phyloP scores from a whole-genome alignment of 208 protist species.

The Naegleria gruberi region DNA sequence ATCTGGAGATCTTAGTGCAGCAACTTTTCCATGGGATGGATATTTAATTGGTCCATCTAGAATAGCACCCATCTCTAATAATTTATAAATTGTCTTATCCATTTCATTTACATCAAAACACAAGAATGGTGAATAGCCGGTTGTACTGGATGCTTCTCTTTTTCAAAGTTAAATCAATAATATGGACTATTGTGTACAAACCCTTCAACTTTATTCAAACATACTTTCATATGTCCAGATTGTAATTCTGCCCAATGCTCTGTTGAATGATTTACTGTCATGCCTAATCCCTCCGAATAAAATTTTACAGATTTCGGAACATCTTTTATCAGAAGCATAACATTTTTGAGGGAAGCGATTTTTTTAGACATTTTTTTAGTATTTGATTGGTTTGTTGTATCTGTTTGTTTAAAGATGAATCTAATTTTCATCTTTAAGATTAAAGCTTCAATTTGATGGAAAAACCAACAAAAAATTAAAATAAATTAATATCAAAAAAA shows the following conservation, averaged over 20 bases:
- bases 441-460: no score
- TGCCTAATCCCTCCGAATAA: constrained; percentile 1
- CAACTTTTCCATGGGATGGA: constrained; percentile 15
- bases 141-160: constrained; percentile 6
- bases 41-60: constrained; percentile 21
- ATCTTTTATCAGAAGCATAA: constrained; percentile 16
- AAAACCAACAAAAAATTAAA: no score
- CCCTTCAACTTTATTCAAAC: neutral
- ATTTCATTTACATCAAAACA: constrained; percentile 11
- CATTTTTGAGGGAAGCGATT: neutral
- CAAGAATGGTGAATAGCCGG: constrained; percentile 18
- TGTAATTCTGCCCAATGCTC: constrained; percentile 13
- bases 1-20: constrained; percentile 13
- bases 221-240: neutral
- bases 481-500: no score
- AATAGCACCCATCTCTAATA: neutral
- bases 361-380: neutral
- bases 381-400: no score
- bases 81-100: neutral
- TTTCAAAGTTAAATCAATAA: neutral
- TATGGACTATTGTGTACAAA: neutral
- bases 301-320: constrained; percentile 18
- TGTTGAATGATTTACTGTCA: neutral
- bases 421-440: no score
- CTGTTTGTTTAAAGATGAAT: no score